A percentile compares a stretch with the other conserved stretches of the same genome.
Conservation (phyloP, 352 stramenopile species). For the Globisporangium alternatum region DNA sequence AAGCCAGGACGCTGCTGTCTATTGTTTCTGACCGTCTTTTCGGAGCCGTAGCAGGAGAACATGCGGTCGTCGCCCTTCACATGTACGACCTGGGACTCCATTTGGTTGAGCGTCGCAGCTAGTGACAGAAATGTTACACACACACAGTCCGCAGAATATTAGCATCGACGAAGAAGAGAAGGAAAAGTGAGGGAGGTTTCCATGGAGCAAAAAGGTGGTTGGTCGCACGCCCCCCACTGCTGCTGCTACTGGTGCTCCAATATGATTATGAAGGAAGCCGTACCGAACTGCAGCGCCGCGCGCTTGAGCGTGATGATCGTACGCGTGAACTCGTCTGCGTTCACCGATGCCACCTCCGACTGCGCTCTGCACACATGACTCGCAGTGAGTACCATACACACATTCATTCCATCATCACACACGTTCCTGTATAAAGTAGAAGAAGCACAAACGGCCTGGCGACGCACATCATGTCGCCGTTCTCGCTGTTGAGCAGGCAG, state of each 20-base stretch:
- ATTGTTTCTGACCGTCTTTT: constrained; percentile 43
- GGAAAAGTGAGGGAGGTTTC: not conserved
- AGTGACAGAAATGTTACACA: not conserved
- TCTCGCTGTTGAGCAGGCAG: constrained; percentile 74
- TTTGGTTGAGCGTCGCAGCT: constrained; percentile 80
- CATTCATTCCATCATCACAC: not conserved
- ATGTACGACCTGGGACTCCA: constrained; percentile 80
- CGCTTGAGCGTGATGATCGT: constrained; percentile 82
- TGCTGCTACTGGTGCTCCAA: not conserved
- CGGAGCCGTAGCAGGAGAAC: constrained; percentile 82
- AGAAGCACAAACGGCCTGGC: not conserved
- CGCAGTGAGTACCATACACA: not conserved
- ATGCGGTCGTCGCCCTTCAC: constrained; percentile 80
- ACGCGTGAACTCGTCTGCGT: constrained; percentile 72
- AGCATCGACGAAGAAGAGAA: not conserved
- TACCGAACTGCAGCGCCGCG: constrained; percentile 78
- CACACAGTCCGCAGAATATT: not conserved
- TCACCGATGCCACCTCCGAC: constrained; percentile 59
- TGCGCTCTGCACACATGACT: constrained; percentile 39
- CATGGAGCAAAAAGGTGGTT: not conserved
- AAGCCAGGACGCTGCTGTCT: not conserved
- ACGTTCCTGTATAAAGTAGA: not conserved
- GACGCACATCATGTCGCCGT: constrained; percentile 78
- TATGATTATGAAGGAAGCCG: constrained; percentile 5
- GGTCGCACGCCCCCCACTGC: not conserved